These are phyloP conservation scores for Zopfia rhizophila DNA, from an alignment of 2,329 filamentous ascomycete genomes.

Conservation along the genomic window DNA sequence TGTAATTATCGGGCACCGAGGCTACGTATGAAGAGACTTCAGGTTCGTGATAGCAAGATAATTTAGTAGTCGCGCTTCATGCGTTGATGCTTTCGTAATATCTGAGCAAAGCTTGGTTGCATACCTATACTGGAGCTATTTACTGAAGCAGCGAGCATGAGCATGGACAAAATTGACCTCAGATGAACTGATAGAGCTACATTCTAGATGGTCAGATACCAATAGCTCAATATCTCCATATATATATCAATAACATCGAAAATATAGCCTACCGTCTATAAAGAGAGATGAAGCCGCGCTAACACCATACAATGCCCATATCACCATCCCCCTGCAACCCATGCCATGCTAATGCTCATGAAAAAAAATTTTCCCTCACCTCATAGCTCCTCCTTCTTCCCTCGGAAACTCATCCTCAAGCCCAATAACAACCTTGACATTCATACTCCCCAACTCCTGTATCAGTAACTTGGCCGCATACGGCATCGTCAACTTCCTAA, in stretches of 20 bases:
- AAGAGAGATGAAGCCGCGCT: background rate
- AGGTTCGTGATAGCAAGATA: no score
- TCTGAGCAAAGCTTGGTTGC: no score
- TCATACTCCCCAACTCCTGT: slow-evolving; percentile 98
- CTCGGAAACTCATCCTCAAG: slow-evolving; percentile 90
- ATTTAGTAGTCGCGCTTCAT: no score
- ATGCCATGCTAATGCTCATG: slow-evolving; percentile 2
- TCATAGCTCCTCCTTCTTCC: slow-evolving; percentile 13
- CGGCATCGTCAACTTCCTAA: slow-evolving; percentile 94
- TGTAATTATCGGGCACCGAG: no score
- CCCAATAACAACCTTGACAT: slow-evolving; percentile 91
- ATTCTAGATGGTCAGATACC: no score
- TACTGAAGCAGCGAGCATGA: no score
- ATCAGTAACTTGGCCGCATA: slow-evolving; percentile 97
- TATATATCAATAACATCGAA: background rate
- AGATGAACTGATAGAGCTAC: no score
- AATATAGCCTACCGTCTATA: background rate
- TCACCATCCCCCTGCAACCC: background rate
- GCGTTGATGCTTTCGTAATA: no score
- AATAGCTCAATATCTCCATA: background rate
- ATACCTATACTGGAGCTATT: no score
- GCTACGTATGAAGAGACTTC: no score
- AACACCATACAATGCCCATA: background rate
- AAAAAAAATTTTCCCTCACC: background rate
- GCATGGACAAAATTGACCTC: no score